phyloP scores from a whole-genome alignment of 257 asterid genomes.

The Gardenia jasminoides region DNA sequence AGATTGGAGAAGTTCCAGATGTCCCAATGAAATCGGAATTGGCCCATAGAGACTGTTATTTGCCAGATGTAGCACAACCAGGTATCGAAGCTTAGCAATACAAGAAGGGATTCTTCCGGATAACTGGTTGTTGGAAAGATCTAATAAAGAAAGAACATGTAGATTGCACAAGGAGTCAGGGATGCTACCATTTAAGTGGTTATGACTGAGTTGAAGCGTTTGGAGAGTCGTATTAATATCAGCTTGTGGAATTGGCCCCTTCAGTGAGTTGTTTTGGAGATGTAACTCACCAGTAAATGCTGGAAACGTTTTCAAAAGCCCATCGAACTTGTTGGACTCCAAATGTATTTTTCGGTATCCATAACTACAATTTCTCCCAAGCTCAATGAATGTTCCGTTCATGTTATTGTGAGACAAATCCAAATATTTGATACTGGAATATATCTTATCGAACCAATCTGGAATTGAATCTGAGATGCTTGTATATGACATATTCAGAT shows the following conservation, averaged over 20 bases:
- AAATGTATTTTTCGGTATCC: neutral
- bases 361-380: neutral
- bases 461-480: slow-evolving; percentile 22
- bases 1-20: slow-evolving; percentile 9
- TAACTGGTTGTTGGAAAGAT: slow-evolving; percentile 10
- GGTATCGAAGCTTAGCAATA: slow-evolving; percentile 8
- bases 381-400: slow-evolving; percentile 4
- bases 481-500: neutral
- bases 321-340: slow-evolving; percentile 18
- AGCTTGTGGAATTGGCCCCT: slow-evolving; percentile 7
- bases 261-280: neutral
- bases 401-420: slow-evolving; percentile 16
- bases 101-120: slow-evolving; percentile 19
- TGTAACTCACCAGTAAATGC: neutral
- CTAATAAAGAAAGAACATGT: too few species aligned
- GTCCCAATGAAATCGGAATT: slow-evolving; percentile 28
- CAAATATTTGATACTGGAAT: neutral
- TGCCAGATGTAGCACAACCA: neutral
- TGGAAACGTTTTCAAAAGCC: slow-evolving; percentile 8
- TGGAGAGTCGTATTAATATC: neutral
- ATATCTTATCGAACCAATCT: slow-evolving; percentile 4
- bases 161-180: neutral
- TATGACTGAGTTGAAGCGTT: slow-evolving; percentile 6
- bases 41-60: slow-evolving; percentile 19
- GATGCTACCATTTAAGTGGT: slow-evolving; percentile 6